A percentile compares a stretch with the other conserved stretches of the same genome.
Conservation (phyloP, 106 monocot species). For the Phalaenopsis aphrodite region DNA sequence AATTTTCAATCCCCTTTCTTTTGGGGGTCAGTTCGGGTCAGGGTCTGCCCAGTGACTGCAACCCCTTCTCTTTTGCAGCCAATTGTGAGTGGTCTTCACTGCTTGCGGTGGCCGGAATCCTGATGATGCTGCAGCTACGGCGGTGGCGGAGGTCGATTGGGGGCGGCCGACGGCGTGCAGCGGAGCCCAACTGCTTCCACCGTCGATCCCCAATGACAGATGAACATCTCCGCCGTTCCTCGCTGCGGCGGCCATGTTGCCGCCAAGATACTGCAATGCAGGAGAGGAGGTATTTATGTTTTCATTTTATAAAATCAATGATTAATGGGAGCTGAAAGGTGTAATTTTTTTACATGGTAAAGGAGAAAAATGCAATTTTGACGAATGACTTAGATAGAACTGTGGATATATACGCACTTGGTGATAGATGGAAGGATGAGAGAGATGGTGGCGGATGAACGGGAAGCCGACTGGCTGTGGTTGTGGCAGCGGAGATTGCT, state of each 20-base stretch:
- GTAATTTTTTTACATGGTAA: no score
- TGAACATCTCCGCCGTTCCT: not conserved
- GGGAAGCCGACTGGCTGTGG: not conserved
- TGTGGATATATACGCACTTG: conserved; percentile 1
- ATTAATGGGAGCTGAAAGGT: no score
- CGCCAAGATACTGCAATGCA: not conserved
- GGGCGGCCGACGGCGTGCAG: not conserved
- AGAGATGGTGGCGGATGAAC: not conserved
- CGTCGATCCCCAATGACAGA: not conserved
- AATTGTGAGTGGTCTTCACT: conserved; percentile 20
- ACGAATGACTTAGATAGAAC: not conserved
- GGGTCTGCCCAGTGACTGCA: conserved; percentile 12
- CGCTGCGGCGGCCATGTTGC: not conserved
- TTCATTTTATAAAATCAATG: no score
- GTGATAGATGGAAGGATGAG: conserved; percentile 1
- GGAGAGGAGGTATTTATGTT: no score
- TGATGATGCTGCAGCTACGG: conserved; percentile 61
- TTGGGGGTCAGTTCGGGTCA: not conserved
- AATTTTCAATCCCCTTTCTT: not conserved
- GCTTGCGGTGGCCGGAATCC: conserved; percentile 43
- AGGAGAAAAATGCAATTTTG: no score
- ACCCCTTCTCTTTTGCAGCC: conserved; percentile 31
- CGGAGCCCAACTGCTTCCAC: not conserved
- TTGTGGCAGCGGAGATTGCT: not conserved
- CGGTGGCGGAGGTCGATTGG: not conserved